Base-by-base conservation (phyloP, 768 basidiomycete genomes). In the Leccinum ochraceum region DNA sequence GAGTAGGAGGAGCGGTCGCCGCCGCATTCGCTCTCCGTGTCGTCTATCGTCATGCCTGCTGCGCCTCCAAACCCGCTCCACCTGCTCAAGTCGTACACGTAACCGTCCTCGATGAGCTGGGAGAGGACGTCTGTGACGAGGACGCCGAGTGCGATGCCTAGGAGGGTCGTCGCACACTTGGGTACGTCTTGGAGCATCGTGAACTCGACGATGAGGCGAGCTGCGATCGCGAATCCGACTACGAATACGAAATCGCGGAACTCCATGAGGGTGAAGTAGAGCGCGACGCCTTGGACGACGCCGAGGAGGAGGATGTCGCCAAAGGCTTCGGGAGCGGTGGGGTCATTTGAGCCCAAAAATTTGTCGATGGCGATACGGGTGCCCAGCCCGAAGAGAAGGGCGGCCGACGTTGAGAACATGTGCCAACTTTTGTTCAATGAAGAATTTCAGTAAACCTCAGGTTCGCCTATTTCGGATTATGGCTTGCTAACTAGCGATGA, bases 311-410 rank as follows among this genome's bases (percentile, higher is more conserved):
- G 75, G 66, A 80, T 79, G 67, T 89, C 83, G 60, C 82, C 81
- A 46, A 87, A 72, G 65, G 83, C 75, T 22, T 70, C 66, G 1
- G 70, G 66, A 3, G 24, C 20, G 51, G 39, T 67, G 37, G 64
- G 64, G 54, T 78, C 80, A 54, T 75, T 75, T 20, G 66, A 60
- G 63, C 76, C 76, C 62, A 79, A 83, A 63, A 85, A 74, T 62
- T 80, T 78, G 76, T 89, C 86, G 65, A 90, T 75, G 56, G 85
- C 73, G 58, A 92, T 83, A 61, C 90, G 89, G 53, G 86, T 86
- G 65, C 88, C 87, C 64, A 92, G 81, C 58, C 90, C 90, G 61
- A 90, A 77, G 64, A 92, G 81, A 62, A 92, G 81, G 58, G 90
- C 86, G 62, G 83, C 83, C 57, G 86, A 84, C 65, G 84, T 84